Conservation (phyloP, 257 asterid genomes). For the Jaltomata sinuosa region DNA sequence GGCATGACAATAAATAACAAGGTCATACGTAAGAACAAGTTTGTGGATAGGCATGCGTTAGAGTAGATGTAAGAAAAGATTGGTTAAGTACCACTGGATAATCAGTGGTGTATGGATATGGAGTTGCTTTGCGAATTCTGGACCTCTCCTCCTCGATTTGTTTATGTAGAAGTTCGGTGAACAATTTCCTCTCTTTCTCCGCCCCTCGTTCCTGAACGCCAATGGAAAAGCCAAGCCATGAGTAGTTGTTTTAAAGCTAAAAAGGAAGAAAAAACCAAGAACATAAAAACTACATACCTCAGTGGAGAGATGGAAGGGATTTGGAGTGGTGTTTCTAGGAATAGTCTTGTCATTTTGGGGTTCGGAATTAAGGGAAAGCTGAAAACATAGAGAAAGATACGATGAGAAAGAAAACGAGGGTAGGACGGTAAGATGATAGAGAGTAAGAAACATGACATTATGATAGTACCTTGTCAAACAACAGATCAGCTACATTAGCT, state of each 20-base stretch:
- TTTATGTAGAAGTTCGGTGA: slow-evolving; percentile 55
- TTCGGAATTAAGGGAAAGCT: slow-evolving; percentile 81
- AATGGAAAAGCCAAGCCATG: background rate
- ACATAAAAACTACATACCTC: slow-evolving; percentile 40
- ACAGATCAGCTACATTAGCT: slow-evolving; percentile 54
- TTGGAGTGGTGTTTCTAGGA: slow-evolving; percentile 53
- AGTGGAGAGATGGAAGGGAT: slow-evolving; percentile 85
- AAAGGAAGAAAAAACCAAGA: background rate
- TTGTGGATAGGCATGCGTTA: background rate
- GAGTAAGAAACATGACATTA: background rate
- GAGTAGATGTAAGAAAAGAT: background rate
- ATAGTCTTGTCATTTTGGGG: slow-evolving; percentile 49
- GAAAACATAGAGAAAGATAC: slow-evolving; percentile 7
- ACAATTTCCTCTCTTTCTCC: slow-evolving; percentile 62
- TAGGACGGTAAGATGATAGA: background rate
- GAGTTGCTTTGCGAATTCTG: slow-evolving; percentile 70
- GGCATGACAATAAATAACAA: slow-evolving; percentile 7
- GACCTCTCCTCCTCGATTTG: slow-evolving; percentile 77
- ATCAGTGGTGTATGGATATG: slow-evolving; percentile 99
- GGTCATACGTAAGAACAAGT: background rate
- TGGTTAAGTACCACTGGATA: slow-evolving; percentile 62
- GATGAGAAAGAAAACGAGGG: background rate
- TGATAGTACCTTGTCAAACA: slow-evolving; percentile 56
- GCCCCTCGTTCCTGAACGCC: slow-evolving; percentile 73
- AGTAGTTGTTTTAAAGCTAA: background rate